Conservation (phyloP, 352 stramenopile genomes). For the Globisporangium apiculatum region DNA sequence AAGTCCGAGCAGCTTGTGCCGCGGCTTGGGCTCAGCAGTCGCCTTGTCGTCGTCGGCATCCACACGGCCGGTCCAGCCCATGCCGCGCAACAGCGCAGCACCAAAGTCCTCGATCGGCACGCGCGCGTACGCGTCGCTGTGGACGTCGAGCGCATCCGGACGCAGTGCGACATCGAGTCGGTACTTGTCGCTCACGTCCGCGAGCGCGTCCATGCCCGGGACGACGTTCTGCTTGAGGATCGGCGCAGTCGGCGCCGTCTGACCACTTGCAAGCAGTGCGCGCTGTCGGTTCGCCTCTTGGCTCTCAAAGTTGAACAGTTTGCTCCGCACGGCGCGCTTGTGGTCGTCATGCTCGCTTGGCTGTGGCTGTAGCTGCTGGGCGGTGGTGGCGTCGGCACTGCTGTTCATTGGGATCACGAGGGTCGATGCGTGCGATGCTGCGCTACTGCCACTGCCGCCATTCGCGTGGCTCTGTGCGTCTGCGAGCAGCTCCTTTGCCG, state of each 20-base stretch:
- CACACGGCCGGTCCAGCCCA: conserved; percentile 92
- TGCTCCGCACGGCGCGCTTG: conserved; percentile 17
- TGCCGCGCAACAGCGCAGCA: conserved; percentile 92
- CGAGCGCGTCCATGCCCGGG: conserved; percentile 51
- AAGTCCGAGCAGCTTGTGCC: conserved; percentile 90
- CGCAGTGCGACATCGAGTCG: conserved; percentile 73
- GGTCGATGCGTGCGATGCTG: conserved; percentile 6
- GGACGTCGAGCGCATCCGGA: conserved; percentile 75
- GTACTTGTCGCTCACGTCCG: conserved; percentile 79
- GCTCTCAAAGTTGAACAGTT: conserved; percentile 35
- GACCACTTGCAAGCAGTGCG: conserved; percentile 8
- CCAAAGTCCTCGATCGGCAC: conserved; percentile 95
- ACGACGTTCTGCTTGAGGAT: conserved; percentile 75
- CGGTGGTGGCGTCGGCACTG: background rate
- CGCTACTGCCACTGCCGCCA: background rate
- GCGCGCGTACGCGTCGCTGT: conserved; percentile 77
- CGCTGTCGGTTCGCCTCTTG: conserved; percentile 14
- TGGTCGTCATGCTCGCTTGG: conserved; percentile 10
- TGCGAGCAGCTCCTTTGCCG: conserved; percentile 31
- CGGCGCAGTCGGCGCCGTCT: conserved; percentile 17
- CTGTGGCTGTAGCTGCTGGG: conserved; percentile 2
- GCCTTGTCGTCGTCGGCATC: conserved; percentile 38
- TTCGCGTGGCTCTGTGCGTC: conserved; percentile 19
- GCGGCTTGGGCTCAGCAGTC: conserved; percentile 44
- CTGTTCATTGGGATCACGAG: conserved; percentile 52